Conservation (phyloP, 2,329 filamentous ascomycete species). For the Aschersonia sp. region DNA sequence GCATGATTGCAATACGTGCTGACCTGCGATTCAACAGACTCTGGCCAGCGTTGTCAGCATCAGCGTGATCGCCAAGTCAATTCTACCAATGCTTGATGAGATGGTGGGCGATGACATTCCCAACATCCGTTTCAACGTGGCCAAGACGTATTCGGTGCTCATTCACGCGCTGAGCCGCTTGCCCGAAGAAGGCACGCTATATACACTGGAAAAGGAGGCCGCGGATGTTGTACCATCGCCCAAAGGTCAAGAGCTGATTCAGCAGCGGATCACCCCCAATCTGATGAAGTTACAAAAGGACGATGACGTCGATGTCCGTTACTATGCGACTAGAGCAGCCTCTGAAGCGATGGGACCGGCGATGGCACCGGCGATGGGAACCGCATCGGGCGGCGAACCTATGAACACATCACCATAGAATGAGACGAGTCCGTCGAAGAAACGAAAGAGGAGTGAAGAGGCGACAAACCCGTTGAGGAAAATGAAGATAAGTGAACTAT, state of each 20-base stretch:
- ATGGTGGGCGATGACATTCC: constrained; percentile 90
- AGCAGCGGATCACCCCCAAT: constrained; percentile 75
- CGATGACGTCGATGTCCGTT: constrained; percentile 94
- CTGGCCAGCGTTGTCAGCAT: constrained; percentile 85
- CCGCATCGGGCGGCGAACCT: constrained; percentile 35
- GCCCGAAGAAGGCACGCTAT: constrained; percentile 75
- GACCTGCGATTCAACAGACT: constrained; percentile 41
- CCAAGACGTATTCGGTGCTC: constrained; percentile 87
- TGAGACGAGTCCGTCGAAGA: constrained; percentile 2
- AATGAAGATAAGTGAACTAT: too few relatives aligned
- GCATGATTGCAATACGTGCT: too few relatives aligned
- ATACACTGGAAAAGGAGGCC: constrained; percentile 70
- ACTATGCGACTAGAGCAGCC: constrained; percentile 86
- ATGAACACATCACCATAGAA: constrained; percentile 54
- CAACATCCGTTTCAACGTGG: constrained; percentile 98
- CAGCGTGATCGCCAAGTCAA: constrained; percentile 82
- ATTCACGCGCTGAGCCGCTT: constrained; percentile 86
- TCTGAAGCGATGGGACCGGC: constrained; percentile 33
- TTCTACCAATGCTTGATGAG: constrained; percentile 91
- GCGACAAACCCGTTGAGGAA: too few relatives aligned
- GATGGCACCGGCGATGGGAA: constrained; percentile 22
- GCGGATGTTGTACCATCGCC: constrained; percentile 48
- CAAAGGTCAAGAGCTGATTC: constrained; percentile 65
- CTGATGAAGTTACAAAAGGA: constrained; percentile 94
- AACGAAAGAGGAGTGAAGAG: too few relatives aligned